A percentile compares a stretch with the other conserved stretches of the same genome.
Evolutionary conservation across 169 alveolate genomes (phyloP).

Genomic region (Cryptosporidium sp.): DNA sequence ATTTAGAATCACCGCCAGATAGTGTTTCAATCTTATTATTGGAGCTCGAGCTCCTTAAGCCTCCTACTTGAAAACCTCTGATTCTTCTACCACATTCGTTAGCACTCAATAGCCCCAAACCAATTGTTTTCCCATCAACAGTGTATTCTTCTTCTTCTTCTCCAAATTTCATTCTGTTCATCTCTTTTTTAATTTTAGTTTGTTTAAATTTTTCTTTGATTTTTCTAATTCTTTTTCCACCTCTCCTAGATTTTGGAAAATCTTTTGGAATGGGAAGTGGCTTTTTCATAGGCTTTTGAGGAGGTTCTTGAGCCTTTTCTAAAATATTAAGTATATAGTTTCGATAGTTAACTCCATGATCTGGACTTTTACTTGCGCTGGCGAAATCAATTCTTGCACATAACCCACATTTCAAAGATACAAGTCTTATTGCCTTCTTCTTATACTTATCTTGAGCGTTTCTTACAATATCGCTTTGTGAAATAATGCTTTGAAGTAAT

Average conservation of each 20-base stretch:
- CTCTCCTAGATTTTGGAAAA: constrained; percentile 84
- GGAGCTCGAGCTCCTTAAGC: not conserved
- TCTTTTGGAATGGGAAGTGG: constrained; percentile 90
- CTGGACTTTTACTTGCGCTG: constrained; percentile 81
- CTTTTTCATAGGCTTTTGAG: constrained; percentile 87
- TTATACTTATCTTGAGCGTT: constrained; percentile 80
- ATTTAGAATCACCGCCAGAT: not conserved
- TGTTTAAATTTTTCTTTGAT: constrained; percentile 87
- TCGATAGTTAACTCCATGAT: constrained; percentile 79
- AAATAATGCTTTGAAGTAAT: constrained; percentile 79
- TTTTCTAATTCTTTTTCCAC: constrained; percentile 87
- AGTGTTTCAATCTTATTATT: not conserved
- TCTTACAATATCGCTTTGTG: constrained; percentile 84
- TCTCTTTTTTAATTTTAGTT: constrained; percentile 85
- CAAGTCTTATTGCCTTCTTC: constrained; percentile 84
- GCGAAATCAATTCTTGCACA: constrained; percentile 89
- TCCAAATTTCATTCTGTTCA: constrained; percentile 88
- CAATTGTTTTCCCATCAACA: constrained; percentile 75
- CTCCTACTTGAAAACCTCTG: not conserved
- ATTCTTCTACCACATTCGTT: constrained; percentile 5
- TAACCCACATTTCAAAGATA: constrained; percentile 83
- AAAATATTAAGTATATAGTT: not conserved
- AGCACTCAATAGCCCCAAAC: constrained; percentile 34
- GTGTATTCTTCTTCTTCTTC: constrained; percentile 87
- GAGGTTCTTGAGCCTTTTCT: constrained; percentile 84